Conservation (phyloP, 257 asterid species). For the Jaltomata sinuosa region DNA sequence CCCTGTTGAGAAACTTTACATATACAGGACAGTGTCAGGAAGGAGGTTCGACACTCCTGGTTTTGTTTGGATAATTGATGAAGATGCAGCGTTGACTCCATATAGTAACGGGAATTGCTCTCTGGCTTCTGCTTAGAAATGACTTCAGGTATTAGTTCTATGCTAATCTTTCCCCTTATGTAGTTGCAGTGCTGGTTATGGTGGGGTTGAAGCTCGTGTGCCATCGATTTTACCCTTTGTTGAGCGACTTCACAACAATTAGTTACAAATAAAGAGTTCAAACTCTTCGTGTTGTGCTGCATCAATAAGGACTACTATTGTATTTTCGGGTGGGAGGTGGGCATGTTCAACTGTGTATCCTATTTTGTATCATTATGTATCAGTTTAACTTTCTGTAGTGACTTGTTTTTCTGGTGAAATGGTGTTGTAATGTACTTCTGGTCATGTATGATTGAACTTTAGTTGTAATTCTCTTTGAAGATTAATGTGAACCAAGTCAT, state of each 20-base stretch:
- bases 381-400: neutral
- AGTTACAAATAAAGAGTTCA: too few species aligned
- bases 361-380: neutral
- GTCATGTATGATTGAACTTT: neutral
- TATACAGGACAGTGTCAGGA: neutral
- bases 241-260: too few species aligned
- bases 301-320: too few species aligned
- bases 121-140: neutral
- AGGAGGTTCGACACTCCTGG: conserved; percentile 1
- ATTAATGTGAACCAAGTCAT: neutral
- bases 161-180: neutral
- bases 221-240: too few species aligned
- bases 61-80: conserved; percentile 10
- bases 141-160: neutral
- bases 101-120: neutral
- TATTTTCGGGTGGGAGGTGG: neutral
- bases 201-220: too few species aligned
- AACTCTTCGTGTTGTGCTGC: too few species aligned
- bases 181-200: neutral
- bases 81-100: neutral
- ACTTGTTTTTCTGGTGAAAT: neutral
- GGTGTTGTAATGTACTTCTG: neutral
- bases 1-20: neutral
- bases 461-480: neutral
- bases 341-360: neutral